phyloP scores from a whole-genome alignment of 257 asterid species.

The Phtheirospermum japonicum region DNA sequence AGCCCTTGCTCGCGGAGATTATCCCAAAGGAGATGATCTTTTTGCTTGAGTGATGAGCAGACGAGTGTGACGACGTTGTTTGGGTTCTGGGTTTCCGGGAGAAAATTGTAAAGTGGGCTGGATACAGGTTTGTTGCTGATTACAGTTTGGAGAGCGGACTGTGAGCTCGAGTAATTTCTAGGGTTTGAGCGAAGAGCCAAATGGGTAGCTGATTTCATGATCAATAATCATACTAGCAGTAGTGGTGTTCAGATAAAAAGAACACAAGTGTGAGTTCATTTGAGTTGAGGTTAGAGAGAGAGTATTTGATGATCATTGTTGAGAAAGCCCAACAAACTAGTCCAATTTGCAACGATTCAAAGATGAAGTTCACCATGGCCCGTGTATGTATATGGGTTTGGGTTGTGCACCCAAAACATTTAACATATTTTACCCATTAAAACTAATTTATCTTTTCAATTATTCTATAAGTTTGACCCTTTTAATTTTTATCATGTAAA shows the following conservation, averaged over 20 bases:
- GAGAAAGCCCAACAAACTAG: neutral
- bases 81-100: constrained; percentile 65
- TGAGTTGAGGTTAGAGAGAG: neutral
- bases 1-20: constrained; percentile 47
- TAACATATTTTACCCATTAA: too few species aligned
- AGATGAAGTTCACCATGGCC: too few species aligned
- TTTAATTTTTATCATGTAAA: too few species aligned
- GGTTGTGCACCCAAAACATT: neutral
- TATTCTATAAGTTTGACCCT: too few species aligned
- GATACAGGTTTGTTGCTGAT: constrained; percentile 29
- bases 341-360: too few species aligned
- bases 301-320: too few species aligned
- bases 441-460: too few species aligned
- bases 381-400: too few species aligned
- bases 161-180: constrained; percentile 37
- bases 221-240: neutral
- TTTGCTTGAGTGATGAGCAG: constrained; percentile 51
- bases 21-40: constrained; percentile 32
- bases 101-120: constrained; percentile 61
- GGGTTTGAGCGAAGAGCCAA: constrained; percentile 21
- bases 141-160: constrained; percentile 40
- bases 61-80: constrained; percentile 61
- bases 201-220: constrained; percentile 21
- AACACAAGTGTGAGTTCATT: neutral
- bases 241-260: neutral